Evolutionary conservation across 164 flowering plant genomes (phyloP), one percentile per base, ranked within the genome.

Genomic region (Berberis vulgaris): DNA sequence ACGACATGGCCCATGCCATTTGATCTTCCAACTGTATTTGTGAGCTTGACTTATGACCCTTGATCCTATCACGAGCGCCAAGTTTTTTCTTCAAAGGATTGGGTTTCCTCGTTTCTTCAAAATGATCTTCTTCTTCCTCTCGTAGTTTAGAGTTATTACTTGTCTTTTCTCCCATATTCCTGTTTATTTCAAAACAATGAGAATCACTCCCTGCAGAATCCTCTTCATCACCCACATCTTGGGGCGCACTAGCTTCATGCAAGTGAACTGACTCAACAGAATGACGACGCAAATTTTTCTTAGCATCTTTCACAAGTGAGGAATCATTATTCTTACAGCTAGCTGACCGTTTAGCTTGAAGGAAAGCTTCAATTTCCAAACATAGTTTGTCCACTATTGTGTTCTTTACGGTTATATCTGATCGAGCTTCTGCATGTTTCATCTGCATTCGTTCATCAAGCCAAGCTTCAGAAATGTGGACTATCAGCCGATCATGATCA

Each of bases 381-480:
- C 83, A 57, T 56, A 92, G 63, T 74, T 79, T 84, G 64, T 85
- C 91, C 47, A 84, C 79, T 47, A 81, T 67, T 39, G 80, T 68
- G 57, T 69, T 71, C 70, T 75, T 75, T n/a, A 78, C 81, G 1
- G 71, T 65, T 43, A 65, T 12, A 58, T 68, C 78, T 59, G 41
- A 54, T 42, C 57, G 65, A 57, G 75, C 65, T 63, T 81, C 85
- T 52, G 79, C 76, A 40, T 71, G 79, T 67, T 81, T 86, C 85
- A 83, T 77, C 71, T 87, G 97, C 71, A 75, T 76, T 55, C 97
- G 79, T 68, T 82, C 96, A 75, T 93, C 97, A 63, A 93, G 80
- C 98, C 98, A 93, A 5, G 94, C 79, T 76, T 93, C 96, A 42
- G 98, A 81, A 47, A 87, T 74, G 70, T 86, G 97, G 49, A 90